Evolutionary conservation across 176 grass and related monocot genomes (phyloP), one percentile per base, ranked within the genome.

Genomic region (Calamus simplicifolius): DNA sequence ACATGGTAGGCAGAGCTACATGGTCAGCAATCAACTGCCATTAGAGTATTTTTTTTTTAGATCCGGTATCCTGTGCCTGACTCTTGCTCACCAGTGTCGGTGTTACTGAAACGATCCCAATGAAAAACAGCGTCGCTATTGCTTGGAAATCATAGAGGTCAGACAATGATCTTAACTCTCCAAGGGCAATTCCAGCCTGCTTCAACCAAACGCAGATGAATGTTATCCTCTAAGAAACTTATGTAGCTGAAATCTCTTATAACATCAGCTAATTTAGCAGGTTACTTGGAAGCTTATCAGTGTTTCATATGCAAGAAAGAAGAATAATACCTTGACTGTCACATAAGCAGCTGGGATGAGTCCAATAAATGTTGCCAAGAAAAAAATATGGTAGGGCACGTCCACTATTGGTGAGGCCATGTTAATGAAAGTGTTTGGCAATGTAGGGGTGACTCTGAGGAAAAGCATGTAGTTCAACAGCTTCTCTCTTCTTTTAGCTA

Each of bases 361-460:
- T 67, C 93, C 93, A 72, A 98, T 77, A 6, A 88, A 62, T 26
- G 93, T 98, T 54, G 72, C 93, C 69, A 85, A 48, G 62, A 98
- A 64, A 69, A 98, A 98, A 50, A 69, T 98, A 77, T 88, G 93
- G 59, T 85, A 98, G n/a, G 93, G 93, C 16, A 98, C 93, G 54
- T 98, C 84, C 27, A 98, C 93, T 67, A 98, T 98, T 14, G 93
- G 93, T 16, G 93, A 98, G 69, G 93, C 93, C 19, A 98, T 79
- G 76, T 98, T 98, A 52, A 98, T 98, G 72, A 98, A 98, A 26
- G 93, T 98, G 73, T 98, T 92, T 55, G 93, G 93, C 81, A 98
- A 85, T 61, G 87, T 92, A 25, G 93, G 93, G 29, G 93, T 98
- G 26, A 98, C 93, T 83, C 93, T 82, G 57, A 97, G 79, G 57